Evolutionary conservation across 768 basidiomycete species (phyloP), one percentile per base, ranked within the genome.

Genomic region (Rhodotorula graminis): DNA sequence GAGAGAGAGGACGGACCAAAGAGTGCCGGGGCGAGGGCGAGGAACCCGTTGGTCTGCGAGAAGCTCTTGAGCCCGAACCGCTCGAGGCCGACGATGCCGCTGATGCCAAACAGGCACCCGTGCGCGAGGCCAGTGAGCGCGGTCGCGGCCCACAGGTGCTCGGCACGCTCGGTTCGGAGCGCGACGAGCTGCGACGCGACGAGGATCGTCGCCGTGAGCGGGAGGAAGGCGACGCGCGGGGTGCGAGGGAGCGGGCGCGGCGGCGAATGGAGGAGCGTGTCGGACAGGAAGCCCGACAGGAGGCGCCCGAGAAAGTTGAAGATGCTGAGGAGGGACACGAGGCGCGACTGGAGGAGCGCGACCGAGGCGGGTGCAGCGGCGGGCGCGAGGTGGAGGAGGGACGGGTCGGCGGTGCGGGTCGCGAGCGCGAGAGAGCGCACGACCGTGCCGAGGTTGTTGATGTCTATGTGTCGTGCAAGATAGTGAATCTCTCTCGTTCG

Each of bases 371-470:
- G 44, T 14, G 44, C 44, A 14, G 44, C 44, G 14, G 11, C 14
- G 59, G 44, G 52, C 14, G n/a, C n/a, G 15, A 8, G 47, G 42
- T 1, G 67, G 63, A 8, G 53, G 61, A 29, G 56, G 23, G 12
- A 14, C 11, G 71, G 44, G 8, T 44, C 8, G 21, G 44, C 44
- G 46, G 64, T 40, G 16, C 50, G 44, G 2, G 63, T 0, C 10
- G 31, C 12, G 23, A 47, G 52, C 9, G 70, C 57, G 64, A 73
- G 60, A 11, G 74, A 66, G 47, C 64, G 67, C 46, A 67, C 60
- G 40, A 75, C 57, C 33, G 64, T 71, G 33, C 75, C 75, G 57
- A 76, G 50, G 61, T 73, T 76, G 69, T 73, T 76, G 69, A 73
- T 76, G 65, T 55, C 65, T 67, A 46, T n/a, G n/a, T n/a, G n/a